Conservation (phyloP, 2,329 filamentous ascomycete genomes). For the Emmonsiellopsis sp. region DNA sequence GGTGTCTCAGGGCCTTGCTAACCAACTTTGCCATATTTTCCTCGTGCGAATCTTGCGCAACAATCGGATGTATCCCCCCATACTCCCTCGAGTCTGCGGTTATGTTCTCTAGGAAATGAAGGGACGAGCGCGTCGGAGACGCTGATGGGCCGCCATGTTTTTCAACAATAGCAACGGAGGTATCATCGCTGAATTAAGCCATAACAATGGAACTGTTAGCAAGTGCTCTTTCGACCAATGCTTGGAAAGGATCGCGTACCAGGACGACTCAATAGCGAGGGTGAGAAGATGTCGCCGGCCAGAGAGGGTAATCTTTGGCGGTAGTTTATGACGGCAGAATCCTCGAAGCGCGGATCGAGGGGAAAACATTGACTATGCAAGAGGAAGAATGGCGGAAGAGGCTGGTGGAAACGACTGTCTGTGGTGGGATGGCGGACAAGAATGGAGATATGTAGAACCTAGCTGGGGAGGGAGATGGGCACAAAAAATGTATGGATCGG, state of each 20-base stretch:
- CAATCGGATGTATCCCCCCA: slow-evolving; percentile 69
- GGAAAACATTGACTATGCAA: neutral
- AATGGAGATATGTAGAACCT: neutral
- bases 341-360: slow-evolving; percentile 1
- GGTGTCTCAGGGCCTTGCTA: slow-evolving; percentile 48
- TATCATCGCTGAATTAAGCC: slow-evolving; percentile 63
- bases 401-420: neutral
- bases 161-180: slow-evolving; percentile 73
- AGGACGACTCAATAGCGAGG: slow-evolving; percentile 74
- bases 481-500: neutral
- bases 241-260: slow-evolving; percentile 11
- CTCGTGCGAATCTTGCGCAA: slow-evolving; percentile 68
- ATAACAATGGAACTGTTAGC: neutral
- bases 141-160: slow-evolving; percentile 29
- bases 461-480: too few relatives aligned
- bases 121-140: slow-evolving; percentile 34
- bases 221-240: neutral
- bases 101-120: slow-evolving; percentile 72
- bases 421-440: neutral
- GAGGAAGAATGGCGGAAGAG: neutral
- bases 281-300: slow-evolving; percentile 16
- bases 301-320: neutral
- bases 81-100: slow-evolving; percentile 70
- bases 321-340: neutral
- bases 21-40: slow-evolving; percentile 60